Percentiles rank a stretch among this genome's conserved stretches.
Conservation (phyloP, 2,329 filamentous ascomycete genomes). For the Lasiodiplodia gonubiensis region DNA sequence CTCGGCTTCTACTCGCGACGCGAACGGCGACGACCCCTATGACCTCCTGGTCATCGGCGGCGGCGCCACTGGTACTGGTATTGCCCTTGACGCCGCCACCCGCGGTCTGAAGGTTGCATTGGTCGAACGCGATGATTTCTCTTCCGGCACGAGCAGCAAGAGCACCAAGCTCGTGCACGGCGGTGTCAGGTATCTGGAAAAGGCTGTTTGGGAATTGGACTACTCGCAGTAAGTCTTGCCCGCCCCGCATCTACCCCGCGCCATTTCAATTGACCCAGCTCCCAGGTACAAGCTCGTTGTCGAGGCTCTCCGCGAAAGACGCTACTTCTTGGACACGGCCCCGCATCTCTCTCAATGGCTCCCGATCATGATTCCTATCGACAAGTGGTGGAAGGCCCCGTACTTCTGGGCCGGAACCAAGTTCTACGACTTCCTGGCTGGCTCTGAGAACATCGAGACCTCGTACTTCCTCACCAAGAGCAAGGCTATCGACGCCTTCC, state of each 20-base stretch:
- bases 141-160: conserved; percentile 81
- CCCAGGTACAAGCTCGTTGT: conserved; percentile 70
- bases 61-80: conserved; percentile 79
- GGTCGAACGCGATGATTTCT: conserved; percentile 84
- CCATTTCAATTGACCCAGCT: background rate
- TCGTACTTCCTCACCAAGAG: conserved; percentile 88
- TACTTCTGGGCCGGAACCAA: conserved; percentile 82
- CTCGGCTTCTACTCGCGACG: conserved; percentile 18
- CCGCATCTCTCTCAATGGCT: conserved; percentile 81
- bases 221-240: conserved; percentile 69
- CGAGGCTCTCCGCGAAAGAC: conserved; percentile 80
- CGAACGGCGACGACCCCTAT: conserved; percentile 62
- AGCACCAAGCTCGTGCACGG: conserved; percentile 88
- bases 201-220: conserved; percentile 84
- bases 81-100: conserved; percentile 80
- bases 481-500: conserved; percentile 85
- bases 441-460: conserved; percentile 84
- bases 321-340: conserved; percentile 82
- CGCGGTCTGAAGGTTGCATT: conserved; percentile 79
- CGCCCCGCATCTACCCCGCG: background rate
- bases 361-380: conserved; percentile 81
- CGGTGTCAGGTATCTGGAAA: conserved; percentile 83
- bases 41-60: conserved; percentile 80
- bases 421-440: conserved; percentile 83
- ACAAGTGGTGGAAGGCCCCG: conserved; percentile 83